Conservation (phyloP, 805 yeast species). For the Sporopachydermia lactativora region DNA sequence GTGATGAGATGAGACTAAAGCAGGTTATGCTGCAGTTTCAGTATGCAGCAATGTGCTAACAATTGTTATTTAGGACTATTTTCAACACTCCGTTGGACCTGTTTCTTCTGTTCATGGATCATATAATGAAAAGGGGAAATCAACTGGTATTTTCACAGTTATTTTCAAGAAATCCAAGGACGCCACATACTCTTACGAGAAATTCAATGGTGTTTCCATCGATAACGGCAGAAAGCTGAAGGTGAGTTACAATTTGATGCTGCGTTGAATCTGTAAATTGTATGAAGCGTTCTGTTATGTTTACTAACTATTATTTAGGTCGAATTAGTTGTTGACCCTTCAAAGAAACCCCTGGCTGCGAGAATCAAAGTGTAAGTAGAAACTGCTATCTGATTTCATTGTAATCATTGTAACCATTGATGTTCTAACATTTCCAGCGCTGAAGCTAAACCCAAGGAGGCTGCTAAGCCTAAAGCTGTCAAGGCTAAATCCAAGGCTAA, state of each 20-base stretch:
- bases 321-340: slow-evolving; percentile 79
- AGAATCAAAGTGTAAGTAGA: slow-evolving; percentile 33
- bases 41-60: no score
- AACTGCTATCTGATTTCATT: not conserved
- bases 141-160: slow-evolving; percentile 85
- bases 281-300: no score
- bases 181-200: slow-evolving; percentile 69
- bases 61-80: slow-evolving; percentile 53
- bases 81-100: slow-evolving; percentile 77
- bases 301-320: slow-evolving; percentile 16
- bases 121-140: slow-evolving; percentile 79
- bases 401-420: not conserved
- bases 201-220: slow-evolving; percentile 85
- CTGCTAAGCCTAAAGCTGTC: slow-evolving; percentile 1
- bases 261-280: no score
- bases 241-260: slow-evolving; percentile 27
- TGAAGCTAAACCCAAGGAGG: slow-evolving; percentile 1
- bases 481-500: slow-evolving; percentile 1
- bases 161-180: slow-evolving; percentile 52
- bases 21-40: no score
- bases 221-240: slow-evolving; percentile 78
- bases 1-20: no score
- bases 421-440: not conserved
- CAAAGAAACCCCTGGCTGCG: slow-evolving; percentile 47
- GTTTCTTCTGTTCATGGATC: slow-evolving; percentile 55